Conservation (phyloP, 1,284 basidiomycete genomes). For the Cutaneotrichosporon cutaneum region DNA sequence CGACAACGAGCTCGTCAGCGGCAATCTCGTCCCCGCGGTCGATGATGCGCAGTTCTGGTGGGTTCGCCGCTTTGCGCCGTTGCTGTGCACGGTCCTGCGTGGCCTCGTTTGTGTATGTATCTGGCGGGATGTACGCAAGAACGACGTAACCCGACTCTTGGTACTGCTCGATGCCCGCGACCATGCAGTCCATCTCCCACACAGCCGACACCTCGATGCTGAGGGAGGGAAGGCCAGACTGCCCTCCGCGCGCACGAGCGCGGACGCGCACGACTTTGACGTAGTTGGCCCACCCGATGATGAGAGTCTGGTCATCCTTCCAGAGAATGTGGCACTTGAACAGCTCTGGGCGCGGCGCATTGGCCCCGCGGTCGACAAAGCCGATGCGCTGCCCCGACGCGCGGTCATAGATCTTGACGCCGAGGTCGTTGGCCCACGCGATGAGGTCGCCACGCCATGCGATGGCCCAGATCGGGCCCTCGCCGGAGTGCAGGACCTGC, state of each 20-base stretch:
- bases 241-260: constrained; percentile 58
- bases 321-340: constrained; percentile 89
- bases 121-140: constrained; percentile 66
- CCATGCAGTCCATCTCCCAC: constrained; percentile 94
- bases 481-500: constrained; percentile 77
- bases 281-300: constrained; percentile 91
- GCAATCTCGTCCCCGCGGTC: constrained; percentile 88
- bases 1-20: constrained; percentile 77
- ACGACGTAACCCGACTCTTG: constrained; percentile 68
- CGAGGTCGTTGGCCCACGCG: constrained; percentile 94
- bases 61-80: constrained; percentile 74
- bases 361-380: constrained; percentile 76
- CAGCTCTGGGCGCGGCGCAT: constrained; percentile 84
- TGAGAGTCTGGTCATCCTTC: constrained; percentile 85
- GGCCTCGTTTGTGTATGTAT: constrained; percentile 60
- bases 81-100: constrained; percentile 69
- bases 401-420: constrained; percentile 91
- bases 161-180: constrained; percentile 84
- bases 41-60: constrained; percentile 90
- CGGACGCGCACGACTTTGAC: constrained; percentile 85
- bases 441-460: constrained; percentile 84
- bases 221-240: constrained; percentile 35
- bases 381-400: constrained; percentile 75
- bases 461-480: constrained; percentile 92
- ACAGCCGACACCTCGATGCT: constrained; percentile 82